phyloP scores from a whole-genome alignment of 495 filamentous ascomycete genomes.

The Podospora didyma region DNA sequence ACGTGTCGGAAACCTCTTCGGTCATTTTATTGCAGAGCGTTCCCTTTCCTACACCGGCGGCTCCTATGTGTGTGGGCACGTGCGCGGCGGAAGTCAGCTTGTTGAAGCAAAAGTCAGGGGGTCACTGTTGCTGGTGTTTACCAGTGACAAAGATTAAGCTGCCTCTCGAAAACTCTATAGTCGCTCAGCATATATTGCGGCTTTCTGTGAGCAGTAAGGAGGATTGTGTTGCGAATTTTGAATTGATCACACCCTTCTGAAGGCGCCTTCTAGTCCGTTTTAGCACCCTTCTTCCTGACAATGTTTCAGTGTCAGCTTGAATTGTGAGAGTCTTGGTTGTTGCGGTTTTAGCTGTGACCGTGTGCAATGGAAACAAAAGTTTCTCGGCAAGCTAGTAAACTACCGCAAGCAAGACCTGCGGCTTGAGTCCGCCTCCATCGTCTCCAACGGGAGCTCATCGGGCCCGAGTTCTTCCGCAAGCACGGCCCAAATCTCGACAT shows the following conservation, averaged over 20 bases:
- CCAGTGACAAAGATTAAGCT: too few species aligned
- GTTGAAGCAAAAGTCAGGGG: neutral
- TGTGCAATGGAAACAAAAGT: conserved; percentile 52
- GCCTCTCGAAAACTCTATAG: too few species aligned
- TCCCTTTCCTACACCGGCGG: conserved; percentile 37
- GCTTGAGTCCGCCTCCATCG: conserved; percentile 27
- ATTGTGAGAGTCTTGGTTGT: too few species aligned
- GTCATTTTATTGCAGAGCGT: conserved; percentile 27
- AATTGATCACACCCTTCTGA: too few species aligned
- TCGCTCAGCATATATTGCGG: too few species aligned
- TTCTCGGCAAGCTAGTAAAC: conserved; percentile 41
- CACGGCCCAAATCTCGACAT: conserved; percentile 49
- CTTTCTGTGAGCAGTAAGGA: too few species aligned
- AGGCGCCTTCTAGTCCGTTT: too few species aligned
- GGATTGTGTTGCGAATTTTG: too few species aligned
- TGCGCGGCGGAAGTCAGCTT: too few species aligned
- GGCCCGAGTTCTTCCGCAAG: conserved; percentile 28
- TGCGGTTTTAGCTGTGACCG: too few species aligned
- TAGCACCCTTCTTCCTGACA: conserved; percentile 42
- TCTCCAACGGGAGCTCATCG: conserved; percentile 17
- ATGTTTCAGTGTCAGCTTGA: too few species aligned
- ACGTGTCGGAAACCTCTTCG: conserved; percentile 31
- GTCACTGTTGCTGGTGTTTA: too few species aligned
- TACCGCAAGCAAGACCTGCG: conserved; percentile 50
- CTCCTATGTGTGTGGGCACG: conserved; percentile 22